Evolutionary conservation across 164 flowering plant species (phyloP).

Genomic region (Pachysandra terminalis): DNA sequence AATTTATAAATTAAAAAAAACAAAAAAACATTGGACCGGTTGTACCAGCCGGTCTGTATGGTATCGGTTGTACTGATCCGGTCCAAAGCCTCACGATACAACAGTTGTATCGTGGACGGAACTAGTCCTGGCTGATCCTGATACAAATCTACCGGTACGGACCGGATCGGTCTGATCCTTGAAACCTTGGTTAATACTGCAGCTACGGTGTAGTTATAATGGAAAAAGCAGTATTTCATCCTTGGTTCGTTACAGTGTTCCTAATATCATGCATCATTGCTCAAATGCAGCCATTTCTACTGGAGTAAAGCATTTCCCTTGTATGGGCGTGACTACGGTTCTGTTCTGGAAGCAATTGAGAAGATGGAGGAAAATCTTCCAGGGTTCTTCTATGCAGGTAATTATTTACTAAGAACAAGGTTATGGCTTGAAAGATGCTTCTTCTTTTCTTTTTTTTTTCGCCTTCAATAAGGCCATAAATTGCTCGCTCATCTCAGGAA

Average conservation of each 20-base stretch:
- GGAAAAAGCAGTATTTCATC: not conserved
- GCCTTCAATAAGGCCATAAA: not conserved
- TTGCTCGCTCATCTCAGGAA: not conserved
- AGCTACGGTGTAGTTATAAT: no score
- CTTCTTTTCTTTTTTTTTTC: no score
- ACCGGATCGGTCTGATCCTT: no score
- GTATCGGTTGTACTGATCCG: no score
- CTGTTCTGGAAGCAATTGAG: slow-evolving; percentile 67
- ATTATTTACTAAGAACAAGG: not conserved
- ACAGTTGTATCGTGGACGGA: no score
- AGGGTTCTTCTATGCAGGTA: slow-evolving; percentile 93
- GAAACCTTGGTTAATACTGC: no score
- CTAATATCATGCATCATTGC: slow-evolving; percentile 4
- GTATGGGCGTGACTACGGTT: slow-evolving; percentile 64
- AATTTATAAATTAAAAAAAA: no score
- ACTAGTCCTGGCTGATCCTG: no score
- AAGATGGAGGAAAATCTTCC: slow-evolving; percentile 88
- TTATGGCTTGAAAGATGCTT: not conserved
- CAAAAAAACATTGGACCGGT: no score
- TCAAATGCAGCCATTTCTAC: slow-evolving; percentile 61
- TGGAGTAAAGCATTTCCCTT: slow-evolving; percentile 93
- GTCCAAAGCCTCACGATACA: no score
- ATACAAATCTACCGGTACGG: no score
- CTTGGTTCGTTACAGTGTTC: not conserved
- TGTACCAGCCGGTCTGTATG: no score